Evolutionary conservation across 257 asterid species (phyloP).

Genomic region (Przewalskia tangutica): DNA sequence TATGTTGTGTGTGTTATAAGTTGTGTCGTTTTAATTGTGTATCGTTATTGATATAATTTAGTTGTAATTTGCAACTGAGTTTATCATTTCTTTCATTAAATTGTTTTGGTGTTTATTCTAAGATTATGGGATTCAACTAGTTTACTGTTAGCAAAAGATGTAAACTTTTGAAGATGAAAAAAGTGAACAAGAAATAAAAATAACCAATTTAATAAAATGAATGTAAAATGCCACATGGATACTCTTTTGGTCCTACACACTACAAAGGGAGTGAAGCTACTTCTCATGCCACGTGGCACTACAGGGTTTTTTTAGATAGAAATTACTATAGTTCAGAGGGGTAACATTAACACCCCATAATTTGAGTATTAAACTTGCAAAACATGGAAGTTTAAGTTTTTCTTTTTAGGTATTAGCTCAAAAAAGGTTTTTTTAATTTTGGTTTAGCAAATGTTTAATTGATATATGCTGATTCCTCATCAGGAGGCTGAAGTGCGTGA

Average conservation of each 20-base stretch:
- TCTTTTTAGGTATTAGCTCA: neutral
- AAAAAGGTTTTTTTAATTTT: neutral
- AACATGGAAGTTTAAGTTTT: neutral
- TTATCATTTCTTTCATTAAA: neutral
- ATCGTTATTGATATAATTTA: neutral
- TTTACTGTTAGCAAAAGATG: neutral
- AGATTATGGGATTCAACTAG: neutral
- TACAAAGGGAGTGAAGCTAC: neutral
- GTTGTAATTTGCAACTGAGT: neutral
- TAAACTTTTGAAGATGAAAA: neutral
- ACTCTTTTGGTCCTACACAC: neutral
- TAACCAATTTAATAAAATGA: neutral
- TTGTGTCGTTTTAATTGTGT: neutral
- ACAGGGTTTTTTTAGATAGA: neutral
- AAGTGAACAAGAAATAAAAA: neutral
- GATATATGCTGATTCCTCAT: constrained; percentile 14
- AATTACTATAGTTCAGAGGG: neutral
- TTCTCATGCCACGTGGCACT: neutral
- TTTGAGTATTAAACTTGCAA: neutral
- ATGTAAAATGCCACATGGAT: neutral
- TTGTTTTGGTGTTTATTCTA: neutral
- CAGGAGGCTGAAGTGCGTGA: constrained; percentile 91
- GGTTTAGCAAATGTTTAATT: neutral
- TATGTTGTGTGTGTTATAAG: neutral
- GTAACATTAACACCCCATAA: neutral